Base-by-base conservation (phyloP, 2,329 filamentous ascomycete genomes). In the Endothia cerciana region DNA sequence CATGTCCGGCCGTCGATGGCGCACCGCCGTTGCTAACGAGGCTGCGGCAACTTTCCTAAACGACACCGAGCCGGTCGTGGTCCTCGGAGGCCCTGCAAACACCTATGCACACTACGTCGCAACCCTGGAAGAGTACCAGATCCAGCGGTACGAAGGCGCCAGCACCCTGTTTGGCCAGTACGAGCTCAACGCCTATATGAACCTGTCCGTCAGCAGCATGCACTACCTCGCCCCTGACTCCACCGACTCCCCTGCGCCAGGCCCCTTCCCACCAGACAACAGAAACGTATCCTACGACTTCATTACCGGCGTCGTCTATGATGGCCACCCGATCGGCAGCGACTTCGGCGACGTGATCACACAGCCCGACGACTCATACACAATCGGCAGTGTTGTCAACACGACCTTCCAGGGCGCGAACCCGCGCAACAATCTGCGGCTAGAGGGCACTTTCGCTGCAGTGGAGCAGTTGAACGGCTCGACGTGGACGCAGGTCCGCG, bases 91-190 rank as follows among this genome's bases (percentile, higher is more conserved):
- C 0, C 94, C 94, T 0, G 92, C 92, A 40, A 97, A 97, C 75
- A 93, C 87, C 45, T 97, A 97, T 75, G 88, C 91, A 6, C 77
- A 77, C 69, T 79, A 78, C 67, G 74, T 77, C 43, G 68, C 71
- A 30, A 77, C 71, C 5, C 67, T 69, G 4, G 70, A 76, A 68
- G 73, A 81, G 73, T 94, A 93, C 75, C 79, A 80, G 15, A 82
- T 95, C 56, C 94, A 97, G 79, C 89, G 94, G 11, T 97, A 97
- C 78, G 94, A 98, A 79, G 94, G 94, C n/a, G 94, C 92, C 0
- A 94, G 91, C 7, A 98, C 94, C 0, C 86, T 98, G 2, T 95
- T 91, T 75, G 94, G 94, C 0, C 91, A 86, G 2, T 88, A 93
- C 76, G 92, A 93, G 0, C 84, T 97, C 13, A 87, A 91, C 43